Base-by-base conservation (phyloP, 164 flowering plant species). In the Buxus sempervirens region DNA sequence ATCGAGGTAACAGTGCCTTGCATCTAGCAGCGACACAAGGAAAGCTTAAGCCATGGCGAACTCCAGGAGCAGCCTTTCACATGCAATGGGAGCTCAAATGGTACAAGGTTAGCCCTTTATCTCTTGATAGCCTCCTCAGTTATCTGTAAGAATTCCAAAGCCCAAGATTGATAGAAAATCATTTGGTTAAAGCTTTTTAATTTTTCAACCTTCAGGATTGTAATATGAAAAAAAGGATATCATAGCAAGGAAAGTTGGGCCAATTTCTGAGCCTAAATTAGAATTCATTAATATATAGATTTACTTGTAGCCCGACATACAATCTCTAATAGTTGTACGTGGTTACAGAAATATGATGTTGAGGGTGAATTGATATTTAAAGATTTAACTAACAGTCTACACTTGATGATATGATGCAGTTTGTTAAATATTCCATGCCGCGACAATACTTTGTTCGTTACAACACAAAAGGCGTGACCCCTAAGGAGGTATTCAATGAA, bases 81-180 rank as follows among this genome's bases (percentile, higher is more conserved):
- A 76, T 81, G 81, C 79, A 73, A 49, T 78, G 79, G 76, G 79
- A 81, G 67, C 54, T 72, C 59, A 78, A 72, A 70, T 81, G 84
- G 84, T 79, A 54, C 42, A 25, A 79, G 81, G 83, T 78, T 5
- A 18, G 55, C 22, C 1, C 21, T 19, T 21, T 53, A 21, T 53
- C 55, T 53, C 22, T 53, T 21, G 2, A 3, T 53, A 3, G 18
- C n/a, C 19, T 5, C 19, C 21, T 53, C 9, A 13, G 7, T 8
- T 53, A 21, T 53, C 55, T 53, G 5, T 32, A 3, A n/a, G n/a
- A n/a, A n/a, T n/a, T n/a, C n/a, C n/a, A n/a, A n/a, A n/a, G n/a
- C n/a, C n/a, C n/a, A n/a, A n/a, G n/a, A n/a, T n/a, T n/a, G n/a
- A n/a, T n/a, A n/a, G n/a, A n/a, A n/a, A 32, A 32, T 7, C 38